Conservation (phyloP, 306 rosid species). For the Gillenia trifoliata region DNA sequence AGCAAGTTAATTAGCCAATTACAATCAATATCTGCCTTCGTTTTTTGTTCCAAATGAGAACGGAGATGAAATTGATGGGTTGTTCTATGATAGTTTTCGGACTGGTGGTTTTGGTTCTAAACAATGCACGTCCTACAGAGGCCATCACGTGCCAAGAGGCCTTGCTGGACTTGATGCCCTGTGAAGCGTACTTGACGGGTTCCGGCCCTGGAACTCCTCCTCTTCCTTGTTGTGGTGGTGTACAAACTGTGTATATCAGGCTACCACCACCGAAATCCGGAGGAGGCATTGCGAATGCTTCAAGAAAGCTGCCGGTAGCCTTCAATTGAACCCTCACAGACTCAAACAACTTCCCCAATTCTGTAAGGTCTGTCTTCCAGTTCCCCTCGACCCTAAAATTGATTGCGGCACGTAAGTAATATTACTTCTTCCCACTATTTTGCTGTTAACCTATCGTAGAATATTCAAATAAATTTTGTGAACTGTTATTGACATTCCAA, state of each 20-base stretch:
- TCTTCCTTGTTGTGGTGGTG: constrained; percentile 1
- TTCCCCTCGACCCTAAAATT: constrained; percentile 25
- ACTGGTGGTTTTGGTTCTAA: neutral
- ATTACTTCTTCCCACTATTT: neutral
- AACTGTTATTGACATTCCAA: too few relatives aligned
- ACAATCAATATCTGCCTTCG: too few relatives aligned
- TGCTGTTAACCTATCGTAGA: too few relatives aligned
- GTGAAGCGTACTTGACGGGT: too few relatives aligned
- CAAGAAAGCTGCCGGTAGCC: neutral
- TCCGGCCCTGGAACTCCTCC: neutral
- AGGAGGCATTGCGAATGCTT: constrained; percentile 14
- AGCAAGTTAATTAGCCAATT: too few relatives aligned
- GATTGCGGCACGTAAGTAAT: constrained; percentile 24
- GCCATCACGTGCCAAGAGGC: constrained; percentile 22
- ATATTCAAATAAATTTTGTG: too few relatives aligned
- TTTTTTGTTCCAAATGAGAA: neutral
- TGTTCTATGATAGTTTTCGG: neutral
- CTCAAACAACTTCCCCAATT: neutral
- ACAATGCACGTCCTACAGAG: neutral
- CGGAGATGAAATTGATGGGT: constrained; percentile 16
- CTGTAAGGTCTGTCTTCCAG: constrained; percentile 7
- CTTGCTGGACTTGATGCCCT: neutral
- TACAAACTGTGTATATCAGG: neutral
- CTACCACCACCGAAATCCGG: constrained; percentile 1
- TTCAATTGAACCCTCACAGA: neutral